Evolutionary conservation across 441 rosid species (phyloP).

Genomic region (Syzygium syzygioides): DNA sequence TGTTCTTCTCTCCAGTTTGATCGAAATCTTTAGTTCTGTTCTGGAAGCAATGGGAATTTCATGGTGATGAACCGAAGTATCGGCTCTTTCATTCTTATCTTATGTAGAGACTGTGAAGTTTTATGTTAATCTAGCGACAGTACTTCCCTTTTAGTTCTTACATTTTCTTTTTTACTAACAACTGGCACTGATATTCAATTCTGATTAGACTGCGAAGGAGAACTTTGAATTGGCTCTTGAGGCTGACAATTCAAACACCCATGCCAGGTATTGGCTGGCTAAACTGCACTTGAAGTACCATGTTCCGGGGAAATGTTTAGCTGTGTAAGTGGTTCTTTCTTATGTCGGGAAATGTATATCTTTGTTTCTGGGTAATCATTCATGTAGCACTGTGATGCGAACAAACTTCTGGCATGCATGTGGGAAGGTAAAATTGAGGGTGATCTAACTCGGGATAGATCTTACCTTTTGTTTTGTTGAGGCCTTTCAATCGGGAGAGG

Average conservation of each 20-base stretch:
- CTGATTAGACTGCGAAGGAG: conserved; percentile 75
- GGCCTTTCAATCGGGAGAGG: background rate
- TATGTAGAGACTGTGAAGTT: background rate
- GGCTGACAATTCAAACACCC: conserved; percentile 75
- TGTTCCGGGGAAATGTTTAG: conserved; percentile 77
- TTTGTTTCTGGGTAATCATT: background rate
- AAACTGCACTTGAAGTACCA: conserved; percentile 87
- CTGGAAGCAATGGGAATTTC: background rate
- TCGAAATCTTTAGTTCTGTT: background rate
- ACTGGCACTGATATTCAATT: background rate
- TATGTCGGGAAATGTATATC: background rate
- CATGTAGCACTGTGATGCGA: background rate
- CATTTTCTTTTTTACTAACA: background rate
- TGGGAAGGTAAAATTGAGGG: background rate
- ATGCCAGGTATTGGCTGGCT: conserved; percentile 84
- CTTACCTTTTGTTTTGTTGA: background rate
- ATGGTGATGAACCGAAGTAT: background rate
- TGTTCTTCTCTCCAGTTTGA: background rate
- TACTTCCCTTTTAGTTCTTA: background rate
- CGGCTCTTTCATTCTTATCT: background rate
- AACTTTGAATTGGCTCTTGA: conserved; percentile 84
- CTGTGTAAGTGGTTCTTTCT: conserved; percentile 46
- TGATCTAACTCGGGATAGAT: background rate
- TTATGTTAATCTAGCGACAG: background rate
- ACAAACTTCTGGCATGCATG: background rate